These are phyloP conservation scores for Aspergillus tubingensis DNA, from an alignment of 2,329 filamentous ascomycete species.

Conservation along the genomic window DNA sequence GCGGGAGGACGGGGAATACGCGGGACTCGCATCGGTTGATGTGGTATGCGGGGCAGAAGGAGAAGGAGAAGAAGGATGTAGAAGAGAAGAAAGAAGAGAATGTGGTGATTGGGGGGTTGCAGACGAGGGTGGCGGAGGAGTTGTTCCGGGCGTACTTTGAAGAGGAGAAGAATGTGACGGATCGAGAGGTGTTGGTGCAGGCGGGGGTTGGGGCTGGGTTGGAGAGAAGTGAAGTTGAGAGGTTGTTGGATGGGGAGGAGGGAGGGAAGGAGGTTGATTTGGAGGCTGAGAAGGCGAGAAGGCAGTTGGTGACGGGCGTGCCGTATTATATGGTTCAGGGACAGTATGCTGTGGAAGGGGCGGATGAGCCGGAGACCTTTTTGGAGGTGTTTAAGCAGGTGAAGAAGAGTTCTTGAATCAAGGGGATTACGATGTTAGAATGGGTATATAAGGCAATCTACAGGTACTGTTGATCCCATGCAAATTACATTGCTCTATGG, in stretches of 20 bases:
- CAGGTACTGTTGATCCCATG: not conserved
- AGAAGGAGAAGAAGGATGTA: constrained; percentile 40
- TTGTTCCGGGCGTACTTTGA: constrained; percentile 70
- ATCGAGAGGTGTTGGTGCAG: constrained; percentile 52
- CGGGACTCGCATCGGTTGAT: constrained; percentile 77
- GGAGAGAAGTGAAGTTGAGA: constrained; percentile 53
- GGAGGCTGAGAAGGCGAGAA: constrained; percentile 56
- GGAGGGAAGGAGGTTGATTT: constrained; percentile 61
- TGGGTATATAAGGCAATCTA: not conserved
- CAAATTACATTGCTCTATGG: not conserved
- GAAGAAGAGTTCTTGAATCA: constrained; percentile 39
- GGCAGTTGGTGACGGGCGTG: constrained; percentile 65
- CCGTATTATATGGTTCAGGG: constrained; percentile 75
- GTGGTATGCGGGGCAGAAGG: constrained; percentile 64
- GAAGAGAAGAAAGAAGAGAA: constrained; percentile 24
- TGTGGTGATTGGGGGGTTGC: constrained; percentile 47
- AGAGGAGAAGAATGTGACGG: constrained; percentile 64
- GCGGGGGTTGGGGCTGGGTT: constrained; percentile 59
- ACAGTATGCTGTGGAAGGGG: constrained; percentile 67
- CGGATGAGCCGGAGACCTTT: constrained; percentile 69
- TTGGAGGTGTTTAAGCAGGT: constrained; percentile 65
- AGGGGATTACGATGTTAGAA: too few species aligned
- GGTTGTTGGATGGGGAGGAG: constrained; percentile 56
- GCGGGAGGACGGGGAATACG: constrained; percentile 72
- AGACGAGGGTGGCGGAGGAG: constrained; percentile 63